Base-by-base conservation (phyloP, 306 rosid genomes). In the Rosa multiflora region DNA sequence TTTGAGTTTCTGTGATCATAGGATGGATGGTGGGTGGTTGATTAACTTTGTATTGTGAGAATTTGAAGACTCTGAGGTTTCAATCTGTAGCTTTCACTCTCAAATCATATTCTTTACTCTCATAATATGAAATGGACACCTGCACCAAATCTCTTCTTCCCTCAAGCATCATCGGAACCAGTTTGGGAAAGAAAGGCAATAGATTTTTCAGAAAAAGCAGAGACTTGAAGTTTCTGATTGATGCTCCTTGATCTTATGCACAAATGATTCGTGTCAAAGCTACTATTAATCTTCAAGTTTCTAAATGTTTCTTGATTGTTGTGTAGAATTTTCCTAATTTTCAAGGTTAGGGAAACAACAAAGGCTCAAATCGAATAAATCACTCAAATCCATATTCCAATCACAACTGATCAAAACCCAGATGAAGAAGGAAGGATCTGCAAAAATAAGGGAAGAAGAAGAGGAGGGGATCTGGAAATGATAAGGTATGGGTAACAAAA, bases 11-110 rank as follows among this genome's bases (percentile, higher is more conserved):
- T 83, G 84, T 63, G 94, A 91, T 81, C 98, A 91, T 56, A 89
- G 92, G 81, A 94, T 94, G 98, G 98, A 94, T 43, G 76, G 81
- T 49, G 98, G 97, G n/a, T 94, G 98, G 98, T 68, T 91, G 67
- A 91, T 93, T 1, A 97, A 35, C 80, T 94, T 42, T 81, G 0
- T 94, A 76, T 76, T 91, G 98, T 44, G 91, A 89, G 77, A 94
- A 91, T 85, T 90, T 94, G 83, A 94, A 90, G 89, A 89, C 91
- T 67, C 63, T 94, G 80, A 91, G 86, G 86, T 78, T 94, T 73
- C 83, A 74, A 63, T 90, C 94, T 0, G 29, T 26, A 26, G 29
- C 29, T 26, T 26, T 26, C 29, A 8, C 89, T 91, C 7, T 89
- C 96, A 37, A 76, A 84, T 26, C 76, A 69, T 90, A 20, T 91